Percentiles rank a stretch among this genome's conserved stretches.
Conservation (phyloP, 768 basidiomycete genomes). For the Calocera viscosa region DNA sequence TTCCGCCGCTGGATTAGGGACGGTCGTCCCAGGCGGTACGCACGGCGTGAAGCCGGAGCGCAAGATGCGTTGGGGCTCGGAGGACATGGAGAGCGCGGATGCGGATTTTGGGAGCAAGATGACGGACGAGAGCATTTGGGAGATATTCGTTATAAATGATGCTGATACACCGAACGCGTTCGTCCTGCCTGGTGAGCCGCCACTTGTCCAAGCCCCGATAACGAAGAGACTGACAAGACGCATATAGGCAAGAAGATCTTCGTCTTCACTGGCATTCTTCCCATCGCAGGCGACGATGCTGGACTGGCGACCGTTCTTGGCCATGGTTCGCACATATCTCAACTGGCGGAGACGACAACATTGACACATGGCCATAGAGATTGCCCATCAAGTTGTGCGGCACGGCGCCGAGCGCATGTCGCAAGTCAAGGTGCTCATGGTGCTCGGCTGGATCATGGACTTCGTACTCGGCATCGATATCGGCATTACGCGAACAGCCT, state of each 20-base stretch:
- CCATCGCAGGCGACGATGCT: slow-evolving; percentile 60
- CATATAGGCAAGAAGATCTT: slow-evolving; percentile 51
- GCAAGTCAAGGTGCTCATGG: slow-evolving; percentile 31
- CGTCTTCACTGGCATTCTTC: slow-evolving; percentile 82
- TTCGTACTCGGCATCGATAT: slow-evolving; percentile 44
- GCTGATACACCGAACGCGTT: slow-evolving; percentile 60
- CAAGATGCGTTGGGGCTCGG: neutral
- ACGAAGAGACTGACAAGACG: neutral
- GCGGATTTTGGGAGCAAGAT: slow-evolving; percentile 15
- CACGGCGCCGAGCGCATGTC: slow-evolving; percentile 43
- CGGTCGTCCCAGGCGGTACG: neutral
- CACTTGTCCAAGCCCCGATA: slow-evolving; percentile 9
- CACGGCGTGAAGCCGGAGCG: neutral
- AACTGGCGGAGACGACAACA: neutral
- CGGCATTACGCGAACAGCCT: slow-evolving; percentile 37
- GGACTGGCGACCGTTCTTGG: slow-evolving; percentile 74
- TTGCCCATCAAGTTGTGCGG: slow-evolving; percentile 56
- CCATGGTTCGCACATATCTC: slow-evolving; percentile 43
- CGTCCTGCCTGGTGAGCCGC: slow-evolving; percentile 50
- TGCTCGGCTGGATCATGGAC: slow-evolving; percentile 34
- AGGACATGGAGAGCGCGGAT: slow-evolving; percentile 22
- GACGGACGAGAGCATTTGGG: slow-evolving; percentile 37
- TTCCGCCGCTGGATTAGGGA: slow-evolving; percentile 56
- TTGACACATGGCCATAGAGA: slow-evolving; percentile 37
- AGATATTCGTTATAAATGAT: slow-evolving; percentile 69